Conservation (phyloP, 768 basidiomycete species). For the Amanita thiersii region DNA sequence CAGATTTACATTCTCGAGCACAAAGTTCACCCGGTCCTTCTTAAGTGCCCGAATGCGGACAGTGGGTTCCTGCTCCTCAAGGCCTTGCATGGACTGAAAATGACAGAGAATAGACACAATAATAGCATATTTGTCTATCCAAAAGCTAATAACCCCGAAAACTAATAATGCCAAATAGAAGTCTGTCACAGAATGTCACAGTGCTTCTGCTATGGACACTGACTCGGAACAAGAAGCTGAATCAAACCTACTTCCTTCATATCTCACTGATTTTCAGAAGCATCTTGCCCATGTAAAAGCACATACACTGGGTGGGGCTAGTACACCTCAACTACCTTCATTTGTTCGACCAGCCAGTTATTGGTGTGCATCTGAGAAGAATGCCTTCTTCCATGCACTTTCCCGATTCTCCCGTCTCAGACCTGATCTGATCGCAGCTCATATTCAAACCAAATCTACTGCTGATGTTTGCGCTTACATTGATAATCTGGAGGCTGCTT, state of each 20-base stretch:
- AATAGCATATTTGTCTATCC: neutral
- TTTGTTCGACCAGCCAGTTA: conserved; percentile 30
- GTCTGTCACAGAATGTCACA: neutral
- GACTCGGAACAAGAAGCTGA: neutral
- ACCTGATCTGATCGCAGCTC: conserved; percentile 68
- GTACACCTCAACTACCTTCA: conserved; percentile 19
- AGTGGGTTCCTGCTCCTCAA: conserved; percentile 50
- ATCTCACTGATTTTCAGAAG: conserved; percentile 18
- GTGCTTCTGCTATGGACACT: neutral
- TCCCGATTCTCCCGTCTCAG: conserved; percentile 59
- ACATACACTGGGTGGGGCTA: conserved; percentile 27
- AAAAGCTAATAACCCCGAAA: neutral
- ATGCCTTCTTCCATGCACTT: conserved; percentile 64
- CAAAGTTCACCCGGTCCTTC: conserved; percentile 82
- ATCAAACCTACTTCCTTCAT: conserved; percentile 9
- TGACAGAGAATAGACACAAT: no score
- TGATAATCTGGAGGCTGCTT: conserved; percentile 37
- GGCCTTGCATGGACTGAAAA: conserved; percentile 33
- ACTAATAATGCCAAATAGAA: conserved; percentile 1
- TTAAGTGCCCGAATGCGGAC: conserved; percentile 82
- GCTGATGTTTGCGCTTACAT: conserved; percentile 67
- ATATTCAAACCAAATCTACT: conserved; percentile 56
- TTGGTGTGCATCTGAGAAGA: conserved; percentile 68
- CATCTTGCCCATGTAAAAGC: conserved; percentile 26
- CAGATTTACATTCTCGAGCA: conserved; percentile 92